Evolutionary conservation across 192 early-diverging fungal genomes (phyloP).

Genomic region (Spizellomyces punctatus): DNA sequence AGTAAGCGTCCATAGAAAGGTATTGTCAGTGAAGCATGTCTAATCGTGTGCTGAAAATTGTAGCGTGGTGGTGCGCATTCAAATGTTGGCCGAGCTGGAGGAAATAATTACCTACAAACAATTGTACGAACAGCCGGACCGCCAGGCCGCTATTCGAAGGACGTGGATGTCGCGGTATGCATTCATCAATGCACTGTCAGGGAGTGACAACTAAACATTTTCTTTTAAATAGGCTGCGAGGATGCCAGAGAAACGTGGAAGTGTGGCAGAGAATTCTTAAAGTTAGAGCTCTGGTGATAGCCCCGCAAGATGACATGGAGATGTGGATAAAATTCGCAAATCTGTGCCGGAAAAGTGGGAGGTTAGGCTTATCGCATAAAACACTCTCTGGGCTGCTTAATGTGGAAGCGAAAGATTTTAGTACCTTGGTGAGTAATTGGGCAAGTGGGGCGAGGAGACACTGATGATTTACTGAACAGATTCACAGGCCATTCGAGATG

Average conservation of each 20-base stretch:
- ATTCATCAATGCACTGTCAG: neutral
- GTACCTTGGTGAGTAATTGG: conserved; percentile 32
- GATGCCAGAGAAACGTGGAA: conserved; percentile 90
- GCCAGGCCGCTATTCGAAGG: conserved; percentile 70
- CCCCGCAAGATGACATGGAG: conserved; percentile 91
- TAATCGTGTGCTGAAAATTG: conserved; percentile 16
- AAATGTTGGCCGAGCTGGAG: conserved; percentile 97
- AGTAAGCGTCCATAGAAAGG: conserved; percentile 34
- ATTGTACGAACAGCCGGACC: conserved; percentile 75
- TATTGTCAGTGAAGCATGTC: conserved; percentile 9
- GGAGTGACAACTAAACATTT: neutral
- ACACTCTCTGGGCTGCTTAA: conserved; percentile 72
- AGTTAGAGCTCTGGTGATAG: conserved; percentile 84
- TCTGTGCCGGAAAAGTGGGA: conserved; percentile 86
- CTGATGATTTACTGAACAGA: neutral
- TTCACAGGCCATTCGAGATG: conserved; percentile 42
- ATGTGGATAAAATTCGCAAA: conserved; percentile 97
- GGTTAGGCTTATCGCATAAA: conserved; percentile 78
- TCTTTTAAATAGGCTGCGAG: conserved; percentile 65
- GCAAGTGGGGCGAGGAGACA: neutral
- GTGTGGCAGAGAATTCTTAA: conserved; percentile 92
- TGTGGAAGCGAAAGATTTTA: conserved; percentile 57
- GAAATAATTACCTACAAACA: conserved; percentile 93
- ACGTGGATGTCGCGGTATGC: conserved; percentile 79
- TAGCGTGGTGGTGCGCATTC: conserved; percentile 83